Percentiles rank a stretch among this genome's conserved stretches.
phyloP scores from a whole-genome alignment of 768 basidiomycete species.

The Lactifluus piperatus region DNA sequence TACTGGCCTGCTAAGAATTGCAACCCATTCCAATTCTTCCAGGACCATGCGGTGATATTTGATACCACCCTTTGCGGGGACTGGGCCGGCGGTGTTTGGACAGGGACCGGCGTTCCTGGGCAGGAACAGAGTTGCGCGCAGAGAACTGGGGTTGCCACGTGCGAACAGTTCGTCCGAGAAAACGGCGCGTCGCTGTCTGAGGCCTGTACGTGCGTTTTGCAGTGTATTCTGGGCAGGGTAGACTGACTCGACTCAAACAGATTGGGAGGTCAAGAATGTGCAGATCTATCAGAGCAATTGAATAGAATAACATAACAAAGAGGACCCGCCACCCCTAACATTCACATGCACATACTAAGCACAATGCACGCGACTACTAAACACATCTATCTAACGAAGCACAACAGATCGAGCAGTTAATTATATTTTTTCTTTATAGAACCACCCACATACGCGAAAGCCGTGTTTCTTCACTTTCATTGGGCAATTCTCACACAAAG shows the following conservation, averaged over 20 bases:
- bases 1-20: slow-evolving; percentile 71
- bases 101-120: slow-evolving; percentile 60
- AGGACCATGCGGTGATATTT: slow-evolving; percentile 68
- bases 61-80: slow-evolving; percentile 87
- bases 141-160: slow-evolving; percentile 74
- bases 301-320: background rate
- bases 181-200: slow-evolving; percentile 62
- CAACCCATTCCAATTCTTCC: slow-evolving; percentile 72
- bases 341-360: background rate
- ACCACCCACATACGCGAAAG: background rate
- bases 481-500: background rate
- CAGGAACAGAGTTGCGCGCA: slow-evolving; percentile 81
- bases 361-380: background rate
- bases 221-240: background rate
- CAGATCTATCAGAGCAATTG: slow-evolving; percentile 52
- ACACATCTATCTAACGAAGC: background rate
- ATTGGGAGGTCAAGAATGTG: slow-evolving; percentile 76
- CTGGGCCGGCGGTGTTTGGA: slow-evolving; percentile 85
- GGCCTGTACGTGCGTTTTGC: slow-evolving; percentile 59
- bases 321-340: background rate
- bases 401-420: background rate
- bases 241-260: slow-evolving; percentile 30
- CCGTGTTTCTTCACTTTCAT: background rate
- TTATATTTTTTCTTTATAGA: slow-evolving; percentile 6
- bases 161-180: slow-evolving; percentile 65